Evolutionary conservation across 1,139 yeast genomes (phyloP).

Genomic region (Tardiomyces blankii): DNA sequence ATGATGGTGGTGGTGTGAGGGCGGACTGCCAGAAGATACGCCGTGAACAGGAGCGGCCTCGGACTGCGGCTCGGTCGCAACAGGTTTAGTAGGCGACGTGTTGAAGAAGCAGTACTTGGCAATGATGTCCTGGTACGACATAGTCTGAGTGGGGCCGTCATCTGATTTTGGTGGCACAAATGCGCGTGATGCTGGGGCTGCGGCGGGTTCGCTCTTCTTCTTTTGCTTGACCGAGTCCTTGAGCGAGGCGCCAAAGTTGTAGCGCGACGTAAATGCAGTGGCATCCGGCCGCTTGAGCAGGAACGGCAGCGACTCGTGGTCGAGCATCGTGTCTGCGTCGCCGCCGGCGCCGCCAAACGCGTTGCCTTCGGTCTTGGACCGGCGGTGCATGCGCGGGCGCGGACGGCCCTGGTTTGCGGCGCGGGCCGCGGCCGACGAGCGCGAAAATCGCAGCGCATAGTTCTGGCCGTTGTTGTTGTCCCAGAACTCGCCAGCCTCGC

Average conservation of each 20-base stretch:
- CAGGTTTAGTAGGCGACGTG: neutral
- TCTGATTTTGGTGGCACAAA: neutral
- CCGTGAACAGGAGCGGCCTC: neutral
- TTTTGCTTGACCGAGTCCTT: conserved; percentile 8
- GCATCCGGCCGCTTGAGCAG: conserved; percentile 7
- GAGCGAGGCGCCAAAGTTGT: conserved; percentile 29
- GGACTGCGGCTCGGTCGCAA: neutral
- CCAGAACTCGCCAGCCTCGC: conserved; percentile 52
- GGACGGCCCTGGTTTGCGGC: conserved; percentile 1
- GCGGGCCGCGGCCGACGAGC: conserved; percentile 4
- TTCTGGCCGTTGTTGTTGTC: conserved; percentile 58
- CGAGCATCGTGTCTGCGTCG: neutral
- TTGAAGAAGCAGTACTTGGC: conserved; percentile 55
- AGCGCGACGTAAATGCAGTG: conserved; percentile 22
- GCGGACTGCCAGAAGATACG: neutral
- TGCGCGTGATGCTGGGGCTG: neutral
- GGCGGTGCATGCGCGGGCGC: conserved; percentile 1
- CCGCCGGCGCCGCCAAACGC: conserved; percentile 8
- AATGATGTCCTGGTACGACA: conserved; percentile 52
- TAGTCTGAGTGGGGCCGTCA: neutral
- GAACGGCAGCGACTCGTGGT: conserved; percentile 3
- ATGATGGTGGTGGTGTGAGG: neutral
- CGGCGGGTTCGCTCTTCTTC: neutral
- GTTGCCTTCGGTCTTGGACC: conserved; percentile 5
- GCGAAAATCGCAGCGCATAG: conserved; percentile 40